Conservation (phyloP, 2,329 filamentous ascomycete species). For the Pezicula rhizophila region DNA sequence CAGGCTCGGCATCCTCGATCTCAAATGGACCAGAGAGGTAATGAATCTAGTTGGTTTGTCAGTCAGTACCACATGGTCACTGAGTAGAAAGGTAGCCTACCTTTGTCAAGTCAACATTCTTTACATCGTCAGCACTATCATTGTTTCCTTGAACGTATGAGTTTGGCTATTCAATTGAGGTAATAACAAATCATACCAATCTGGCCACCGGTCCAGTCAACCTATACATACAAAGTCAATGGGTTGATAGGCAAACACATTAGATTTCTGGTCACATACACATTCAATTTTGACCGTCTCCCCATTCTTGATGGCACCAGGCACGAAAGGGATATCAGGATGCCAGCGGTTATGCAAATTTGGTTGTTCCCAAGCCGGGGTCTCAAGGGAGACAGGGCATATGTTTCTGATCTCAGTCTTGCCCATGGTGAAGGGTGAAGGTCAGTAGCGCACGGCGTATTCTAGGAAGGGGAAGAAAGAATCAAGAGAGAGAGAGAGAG, state of each 20-base stretch:
- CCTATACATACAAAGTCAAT: slow-evolving; percentile 9
- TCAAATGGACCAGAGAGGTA: slow-evolving; percentile 89
- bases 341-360: slow-evolving; percentile 86
- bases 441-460: too few relatives aligned
- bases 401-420: slow-evolving; percentile 57
- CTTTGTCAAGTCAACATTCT: slow-evolving; percentile 75
- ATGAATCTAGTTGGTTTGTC: slow-evolving; percentile 49
- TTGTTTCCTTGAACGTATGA: slow-evolving; percentile 53
- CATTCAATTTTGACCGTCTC: slow-evolving; percentile 94
- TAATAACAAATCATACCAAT: slow-evolving; percentile 53
- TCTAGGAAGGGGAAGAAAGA: too few relatives aligned
- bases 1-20: slow-evolving; percentile 75
- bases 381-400: slow-evolving; percentile 67
- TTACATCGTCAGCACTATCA: slow-evolving; percentile 82
- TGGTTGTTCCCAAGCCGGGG: slow-evolving; percentile 62
- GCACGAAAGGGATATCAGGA: slow-evolving; percentile 69
- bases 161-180: not conserved
- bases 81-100: slow-evolving; percentile 71
- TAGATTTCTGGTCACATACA: slow-evolving; percentile 39
- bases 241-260: slow-evolving; percentile 22
- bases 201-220: slow-evolving; percentile 62
- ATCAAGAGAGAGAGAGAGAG: too few relatives aligned
- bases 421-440: slow-evolving; percentile 30
- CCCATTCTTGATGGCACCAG: slow-evolving; percentile 67
- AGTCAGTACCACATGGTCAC: too few relatives aligned